Evolutionary conservation across 2,329 filamentous ascomycete species (phyloP), one percentile per base, ranked within the genome.

Genomic region (Dactylellina drechsleri): DNA sequence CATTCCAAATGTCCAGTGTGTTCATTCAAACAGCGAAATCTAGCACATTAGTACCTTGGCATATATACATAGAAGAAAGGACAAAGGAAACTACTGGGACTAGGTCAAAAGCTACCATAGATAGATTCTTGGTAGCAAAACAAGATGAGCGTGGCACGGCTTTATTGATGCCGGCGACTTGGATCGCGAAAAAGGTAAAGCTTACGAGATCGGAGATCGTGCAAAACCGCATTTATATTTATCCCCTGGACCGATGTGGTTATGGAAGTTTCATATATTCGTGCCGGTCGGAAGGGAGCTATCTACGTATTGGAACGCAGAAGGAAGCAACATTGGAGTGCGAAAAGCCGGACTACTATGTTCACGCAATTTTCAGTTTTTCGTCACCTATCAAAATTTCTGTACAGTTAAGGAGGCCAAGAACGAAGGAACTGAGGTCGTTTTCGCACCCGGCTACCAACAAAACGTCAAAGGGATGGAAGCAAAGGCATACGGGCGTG

Each of bases 361-460:
- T 67, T 28, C 53, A 60, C 36, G 50, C 64, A 6, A 60, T 16
- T 60, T 67, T n/a, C 20, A 59, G 4, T 67, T 67, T 18, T 54
- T 67, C 10, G 20, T 54, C n/a, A 60, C 54, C 4, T 67, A 59
- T 47, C 28, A 53, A 4, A 41, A 40, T 15, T 59, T 59, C 16
- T 52, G 53, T 36, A n/a, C 28, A 1, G 36, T n/a, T 1, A 36
- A 60, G 12, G 18, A 60, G 26, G 45, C 54, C 2, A 23, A 67
- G 20, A 45, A 67, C 3, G 64, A 60, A 40, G 56, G 64, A 2
- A 60, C 23, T 8, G 64, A 67, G 7, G 47, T 67, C 20, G 56
- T 67, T 45, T 59, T 52, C 10, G 45, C 54, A 8, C 56, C 64
- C 10, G 45, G 31, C 15, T 52, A 58, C 20, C 26, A 2, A 2